Evolutionary conservation across 768 basidiomycete genomes (phyloP), one percentile per base, ranked within the genome.

Genomic region (Leccinum aurantiacum): DNA sequence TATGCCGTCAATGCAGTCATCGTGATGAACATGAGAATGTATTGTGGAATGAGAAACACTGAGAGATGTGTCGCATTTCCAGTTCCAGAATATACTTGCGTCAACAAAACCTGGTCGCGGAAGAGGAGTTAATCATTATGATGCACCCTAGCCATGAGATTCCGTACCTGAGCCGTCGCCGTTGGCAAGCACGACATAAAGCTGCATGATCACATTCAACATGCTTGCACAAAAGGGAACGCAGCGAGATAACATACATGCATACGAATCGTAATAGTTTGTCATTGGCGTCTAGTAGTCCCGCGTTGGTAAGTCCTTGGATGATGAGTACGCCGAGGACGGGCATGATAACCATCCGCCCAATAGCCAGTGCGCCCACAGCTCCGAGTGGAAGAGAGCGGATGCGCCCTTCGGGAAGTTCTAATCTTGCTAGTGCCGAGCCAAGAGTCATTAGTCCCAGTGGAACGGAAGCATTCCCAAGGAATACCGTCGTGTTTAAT

Each of bases 21-120:
- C 41, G 71, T 73, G 19, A 78, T 6, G 11, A 77, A 69, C 75
- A 78, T 77, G 50, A 81, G 65, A 14, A 71, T 58, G 60, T 80
- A 81, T 63, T 79, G 88, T 13, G 85, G 86, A 37, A 89, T 83
- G 50, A 89, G 75, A 66, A 88, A 88, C 6, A 82, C 77, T 1
- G 85, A 77, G 4, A 89, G 71, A 63, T 87, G 81, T 52, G 86
- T 84, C 6, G 86, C 84, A 29, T 75, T 78, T 27, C 89, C 88
- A 1, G 84, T 86, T 2, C 83, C 85, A 50, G 85, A 87, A 65
- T 86, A 83, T 9, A 86, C 81, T 65, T 89, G 86, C 1, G 86
- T 88, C 38, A 89, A 71, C 58, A 80, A 81, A 0, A 88, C 86
- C 81, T 88, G 63, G 37, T 54, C 24, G 38, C 29, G 27, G 3